Evolutionary conservation across 257 asterid genomes (phyloP).

Genomic region (Misopates orontium): DNA sequence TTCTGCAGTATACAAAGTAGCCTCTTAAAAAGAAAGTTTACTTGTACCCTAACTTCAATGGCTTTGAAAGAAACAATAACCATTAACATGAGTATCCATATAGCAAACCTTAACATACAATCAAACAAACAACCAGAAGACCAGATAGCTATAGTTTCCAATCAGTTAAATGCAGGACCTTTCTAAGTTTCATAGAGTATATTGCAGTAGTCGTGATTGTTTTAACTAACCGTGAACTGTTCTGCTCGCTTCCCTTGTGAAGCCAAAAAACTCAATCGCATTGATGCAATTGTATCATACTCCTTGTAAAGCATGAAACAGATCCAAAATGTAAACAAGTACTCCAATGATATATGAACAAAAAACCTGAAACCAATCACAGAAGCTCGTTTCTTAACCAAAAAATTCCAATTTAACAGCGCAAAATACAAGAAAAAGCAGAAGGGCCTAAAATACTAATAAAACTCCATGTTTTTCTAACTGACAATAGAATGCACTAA

Average conservation of each 20-base stretch:
- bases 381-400: background rate
- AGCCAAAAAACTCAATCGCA: constrained; percentile 85
- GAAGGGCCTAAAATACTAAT: background rate
- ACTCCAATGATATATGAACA: constrained; percentile 79
- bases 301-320: constrained; percentile 92
- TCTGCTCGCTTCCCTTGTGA: constrained; percentile 72
- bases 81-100: too few species aligned
- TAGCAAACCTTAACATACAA: too few species aligned
- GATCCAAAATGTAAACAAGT: constrained; percentile 84
- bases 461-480: background rate
- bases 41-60: too few species aligned
- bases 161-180: background rate
- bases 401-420: too few species aligned
- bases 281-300: constrained; percentile 72
- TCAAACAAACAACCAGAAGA: too few species aligned
- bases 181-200: background rate
- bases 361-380: constrained; percentile 69
- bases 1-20: too few species aligned
- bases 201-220: constrained; percentile 18
- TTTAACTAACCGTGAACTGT: constrained; percentile 82
- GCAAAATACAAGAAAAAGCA: background rate
- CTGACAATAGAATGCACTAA: background rate
- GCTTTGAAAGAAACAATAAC: too few species aligned
- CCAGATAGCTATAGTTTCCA: background rate
- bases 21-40: too few species aligned